phyloP scores from a whole-genome alignment of 2,329 filamentous ascomycete genomes.

The Metarhizium rileyi region DNA sequence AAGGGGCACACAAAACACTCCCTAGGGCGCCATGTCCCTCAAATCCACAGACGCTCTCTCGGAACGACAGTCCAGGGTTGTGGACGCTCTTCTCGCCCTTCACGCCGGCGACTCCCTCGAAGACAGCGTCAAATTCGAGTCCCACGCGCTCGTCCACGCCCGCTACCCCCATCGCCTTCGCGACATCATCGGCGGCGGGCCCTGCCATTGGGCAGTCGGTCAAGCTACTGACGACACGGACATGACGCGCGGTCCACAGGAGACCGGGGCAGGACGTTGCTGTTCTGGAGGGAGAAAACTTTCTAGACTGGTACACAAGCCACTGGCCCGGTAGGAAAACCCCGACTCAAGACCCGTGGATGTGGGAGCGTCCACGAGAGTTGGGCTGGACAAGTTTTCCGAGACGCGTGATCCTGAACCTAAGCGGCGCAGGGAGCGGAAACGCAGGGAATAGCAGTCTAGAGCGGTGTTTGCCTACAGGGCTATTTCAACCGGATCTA shows the following conservation, averaged over 20 bases:
- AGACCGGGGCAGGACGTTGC: conserved; percentile 19
- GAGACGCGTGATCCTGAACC: conserved; percentile 18
- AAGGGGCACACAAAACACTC: neutral
- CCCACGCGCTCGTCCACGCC: conserved; percentile 22
- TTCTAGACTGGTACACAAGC: conserved; percentile 32
- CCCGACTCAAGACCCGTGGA: conserved; percentile 25
- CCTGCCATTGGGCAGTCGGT: conserved; percentile 31
- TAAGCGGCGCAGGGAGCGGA: conserved; percentile 27
- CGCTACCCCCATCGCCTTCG: conserved; percentile 27
- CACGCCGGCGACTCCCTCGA: conserved; percentile 38
- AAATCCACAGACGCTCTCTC: neutral
- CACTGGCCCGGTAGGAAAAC: conserved; percentile 31
- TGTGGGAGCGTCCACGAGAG: conserved; percentile 29
- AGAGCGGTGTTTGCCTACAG: conserved; percentile 38
- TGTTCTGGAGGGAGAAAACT: conserved; percentile 25
- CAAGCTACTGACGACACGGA: conserved; percentile 40
- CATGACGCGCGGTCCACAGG: conserved; percentile 27
- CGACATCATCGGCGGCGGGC: conserved; percentile 34
- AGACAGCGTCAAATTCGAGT: conserved; percentile 33
- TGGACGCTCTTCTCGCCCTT: conserved; percentile 35
- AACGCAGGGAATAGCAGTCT: conserved; percentile 35
- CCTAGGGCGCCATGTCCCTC: neutral
- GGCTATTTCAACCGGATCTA: conserved; percentile 24
- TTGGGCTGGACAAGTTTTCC: conserved; percentile 22
- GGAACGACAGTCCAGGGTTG: conserved; percentile 18